Evolutionary conservation across 176 grass and related monocot genomes (phyloP).

Genomic region (Eragrostis curvula): DNA sequence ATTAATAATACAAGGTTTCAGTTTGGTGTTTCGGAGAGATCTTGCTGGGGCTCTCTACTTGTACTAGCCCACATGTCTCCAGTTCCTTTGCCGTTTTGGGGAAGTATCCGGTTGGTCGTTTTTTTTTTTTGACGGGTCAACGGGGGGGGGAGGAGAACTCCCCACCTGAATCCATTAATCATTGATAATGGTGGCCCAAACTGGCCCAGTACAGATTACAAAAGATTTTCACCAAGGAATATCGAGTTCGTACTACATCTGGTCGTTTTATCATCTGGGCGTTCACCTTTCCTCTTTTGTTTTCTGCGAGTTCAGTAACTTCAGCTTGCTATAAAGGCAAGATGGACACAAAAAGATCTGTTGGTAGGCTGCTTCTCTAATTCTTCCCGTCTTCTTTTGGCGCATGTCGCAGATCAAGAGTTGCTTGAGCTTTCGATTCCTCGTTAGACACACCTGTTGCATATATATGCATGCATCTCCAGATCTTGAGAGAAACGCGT

Average conservation of each 20-base stretch:
- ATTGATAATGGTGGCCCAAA: too few relatives aligned
- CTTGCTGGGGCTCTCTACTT: not conserved
- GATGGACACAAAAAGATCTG: not conserved
- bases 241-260: too few relatives aligned
- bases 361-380: conserved; percentile 1
- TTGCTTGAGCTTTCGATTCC: not conserved
- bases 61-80: not conserved
- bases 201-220: too few relatives aligned
- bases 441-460: not conserved
- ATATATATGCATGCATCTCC: not conserved
- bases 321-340: conserved; percentile 20
- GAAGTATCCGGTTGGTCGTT: conserved; percentile 17
- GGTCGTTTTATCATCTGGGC: conserved; percentile 12
- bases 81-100: conserved; percentile 33
- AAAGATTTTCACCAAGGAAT: too few relatives aligned
- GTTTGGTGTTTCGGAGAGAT: not conserved
- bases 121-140: too few relatives aligned
- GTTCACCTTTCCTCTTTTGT: conserved; percentile 41
- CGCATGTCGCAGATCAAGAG: not conserved
- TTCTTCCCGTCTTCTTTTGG: not conserved
- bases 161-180: too few relatives aligned
- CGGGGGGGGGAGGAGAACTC: too few relatives aligned
- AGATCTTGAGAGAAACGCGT: conserved; percentile 12
- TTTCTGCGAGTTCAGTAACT: conserved; percentile 8
- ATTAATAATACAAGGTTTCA: not conserved